Evolutionary conservation across 2,329 filamentous ascomycete species (phyloP), one percentile per base, ranked within the genome.

Genomic region (Eurotiales sp.): DNA sequence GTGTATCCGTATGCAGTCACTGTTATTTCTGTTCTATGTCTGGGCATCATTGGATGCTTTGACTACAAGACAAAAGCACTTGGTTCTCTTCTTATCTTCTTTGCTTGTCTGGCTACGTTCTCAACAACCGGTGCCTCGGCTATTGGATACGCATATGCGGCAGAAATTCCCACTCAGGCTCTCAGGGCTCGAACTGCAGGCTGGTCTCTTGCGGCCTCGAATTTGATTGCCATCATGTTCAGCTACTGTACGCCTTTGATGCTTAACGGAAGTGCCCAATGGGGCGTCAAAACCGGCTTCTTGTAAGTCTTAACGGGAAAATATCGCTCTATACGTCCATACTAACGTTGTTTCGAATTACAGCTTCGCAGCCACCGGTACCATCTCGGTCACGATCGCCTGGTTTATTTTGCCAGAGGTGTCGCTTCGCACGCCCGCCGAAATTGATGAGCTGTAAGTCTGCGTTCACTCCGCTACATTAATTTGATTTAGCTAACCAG

Each of bases 391-490:
- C 0, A 42, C 70, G 4, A 44, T 76, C 3, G 70, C 72, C 0
- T 82, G 70, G 64, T 69, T 74, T 14, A 70, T 70, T 23, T 65
- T 82, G 0, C 79, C 79, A 0, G 79, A 82, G 57, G 79, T 78
- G 57, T 75, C 75, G 57, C 74, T 73, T 2, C 63, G 76, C 23
- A 76, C 65, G 5, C 67, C 74, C 1, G 70, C 65, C 29, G 76
- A 80, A 56, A 76, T 81, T 55, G 77, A 81, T 62, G 58, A 63
- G 37, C 57, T 67, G 65, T 67, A 59, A 60, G 71, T 64, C 27
- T 11, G 23, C 21, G 19, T 29, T 6, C 36, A 27, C 11, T 11
- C 8, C 12, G 22, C 5, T 45, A n/a, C 14, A 17, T 32, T 27
- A 11, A 30, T 14, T 21, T n/a, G n/a, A 36, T 14, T 15, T 7